Percentiles rank a stretch among this genome's conserved stretches.
phyloP scores from a whole-genome alignment of 805 yeast genomes.

The Hanseniaspora lachancei region DNA sequence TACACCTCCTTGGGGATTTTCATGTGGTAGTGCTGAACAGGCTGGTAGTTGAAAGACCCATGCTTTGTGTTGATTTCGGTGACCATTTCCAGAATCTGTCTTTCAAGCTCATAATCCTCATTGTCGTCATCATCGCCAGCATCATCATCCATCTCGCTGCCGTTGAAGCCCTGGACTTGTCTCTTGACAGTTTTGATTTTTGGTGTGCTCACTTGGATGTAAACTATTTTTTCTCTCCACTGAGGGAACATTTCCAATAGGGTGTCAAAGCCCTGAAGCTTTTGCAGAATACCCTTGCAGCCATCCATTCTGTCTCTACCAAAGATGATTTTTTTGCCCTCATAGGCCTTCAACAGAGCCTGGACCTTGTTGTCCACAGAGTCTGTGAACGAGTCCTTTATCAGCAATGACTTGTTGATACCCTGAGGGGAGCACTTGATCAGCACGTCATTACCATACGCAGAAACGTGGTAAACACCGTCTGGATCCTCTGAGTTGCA shows the following conservation, averaged over 20 bases:
- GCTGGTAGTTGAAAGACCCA: conserved; percentile 71
- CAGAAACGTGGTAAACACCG: conserved; percentile 32
- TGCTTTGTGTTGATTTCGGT: conserved; percentile 70
- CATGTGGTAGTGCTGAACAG: conserved; percentile 87
- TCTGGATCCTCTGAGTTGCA: conserved; percentile 33
- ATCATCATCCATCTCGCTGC: conserved; percentile 13
- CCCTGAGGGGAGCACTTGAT: conserved; percentile 80
- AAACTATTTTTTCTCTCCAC: conserved; percentile 73
- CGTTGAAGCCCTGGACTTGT: conserved; percentile 34
- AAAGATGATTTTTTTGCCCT: conserved; percentile 62
- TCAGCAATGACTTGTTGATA: conserved; percentile 60
- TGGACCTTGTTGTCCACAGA: conserved; percentile 48
- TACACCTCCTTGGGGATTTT: conserved; percentile 80
- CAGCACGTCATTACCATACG: conserved; percentile 64
- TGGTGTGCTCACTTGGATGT: conserved; percentile 86
- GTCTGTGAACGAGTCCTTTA: conserved; percentile 38
- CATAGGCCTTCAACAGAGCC: conserved; percentile 50
- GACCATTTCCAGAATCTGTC: conserved; percentile 70
- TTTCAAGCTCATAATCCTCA: conserved; percentile 50
- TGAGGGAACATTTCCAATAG: conserved; percentile 85
- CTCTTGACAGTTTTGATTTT: conserved; percentile 5
- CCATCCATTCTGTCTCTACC: conserved; percentile 89
- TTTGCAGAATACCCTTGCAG: conserved; percentile 88
- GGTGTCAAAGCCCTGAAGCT: conserved; percentile 78
- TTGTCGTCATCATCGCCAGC: conserved; percentile 18